Base-by-base conservation (phyloP, 1,284 basidiomycete genomes). In the Neolentinus lepideus region DNA sequence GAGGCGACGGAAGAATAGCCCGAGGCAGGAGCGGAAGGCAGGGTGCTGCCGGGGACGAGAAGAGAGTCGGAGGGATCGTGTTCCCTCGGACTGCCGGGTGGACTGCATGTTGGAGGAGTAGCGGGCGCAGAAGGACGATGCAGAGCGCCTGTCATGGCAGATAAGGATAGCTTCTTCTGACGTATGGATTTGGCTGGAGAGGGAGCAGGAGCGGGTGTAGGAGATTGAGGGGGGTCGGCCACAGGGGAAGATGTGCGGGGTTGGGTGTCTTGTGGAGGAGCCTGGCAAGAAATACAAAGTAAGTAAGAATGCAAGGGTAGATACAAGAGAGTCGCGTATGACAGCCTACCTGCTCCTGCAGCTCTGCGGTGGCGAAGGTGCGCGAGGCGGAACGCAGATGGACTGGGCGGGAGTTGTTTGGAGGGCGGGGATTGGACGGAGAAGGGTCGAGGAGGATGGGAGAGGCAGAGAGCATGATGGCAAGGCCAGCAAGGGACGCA, bases 381-480 rank as follows among this genome's bases (percentile, higher is more conserved):
- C 58, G 47, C 27, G 57, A 45, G 58, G 50, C 48, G 11, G 52
- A 43, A 31, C 38, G 52, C 47, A 56, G 59, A 54, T 14, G 51
- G 56, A 50, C 56, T 31, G 58, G 56, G 55, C 36, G 54, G 50
- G 50, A 47, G 29, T 12, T 8, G n/a, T n/a, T n/a, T n/a, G 48
- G 46, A 63, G 52, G 57, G 58, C 21, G 59, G 64, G 65, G 56
- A 65, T 59, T 35, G 36, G 61, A 70, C 47, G 56, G 62, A 57
- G 55, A 73, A 56, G 27, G 67, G 67, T 31, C 71, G 67, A n/a
- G n/a, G n/a, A n/a, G n/a, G 67, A 77, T 71, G 43, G 76, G 71
- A 33, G 63, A 68, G 25, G 75, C 68, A 22, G 76, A 78, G 57
- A 79, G 69, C 77, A 79, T 79, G 45, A 57, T 54, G 56, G 38